phyloP scores from a whole-genome alignment of 129 eudicot genomes.

The Centaurea solstitialis region DNA sequence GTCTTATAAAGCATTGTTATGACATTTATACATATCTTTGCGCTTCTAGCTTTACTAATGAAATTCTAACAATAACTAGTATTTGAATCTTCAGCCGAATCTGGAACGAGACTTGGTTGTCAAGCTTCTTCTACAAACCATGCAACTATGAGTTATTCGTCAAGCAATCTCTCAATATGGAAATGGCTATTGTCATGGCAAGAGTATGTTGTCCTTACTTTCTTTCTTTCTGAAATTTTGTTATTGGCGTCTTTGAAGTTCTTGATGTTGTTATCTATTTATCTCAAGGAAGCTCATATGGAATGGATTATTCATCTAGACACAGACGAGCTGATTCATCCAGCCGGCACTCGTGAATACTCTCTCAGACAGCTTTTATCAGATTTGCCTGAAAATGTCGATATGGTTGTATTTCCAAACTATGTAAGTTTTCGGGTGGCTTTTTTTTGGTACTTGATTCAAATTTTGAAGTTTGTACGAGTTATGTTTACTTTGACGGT shows the following conservation, averaged over 20 bases:
- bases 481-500: neutral
- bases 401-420: slow-evolving; percentile 88
- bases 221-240: neutral
- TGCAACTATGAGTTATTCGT: slow-evolving; percentile 94
- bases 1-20: neutral
- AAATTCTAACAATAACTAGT: neutral
- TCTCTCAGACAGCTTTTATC: slow-evolving; percentile 72
- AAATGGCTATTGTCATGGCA: slow-evolving; percentile 92
- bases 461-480: neutral
- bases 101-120: slow-evolving; percentile 96
- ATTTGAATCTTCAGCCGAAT: slow-evolving; percentile 60
- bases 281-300: slow-evolving; percentile 65
- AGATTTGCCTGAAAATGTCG: slow-evolving; percentile 72
- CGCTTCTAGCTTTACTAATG: neutral
- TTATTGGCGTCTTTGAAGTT: neutral
- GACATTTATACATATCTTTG: too few species aligned
- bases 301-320: slow-evolving; percentile 97
- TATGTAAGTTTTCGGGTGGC: slow-evolving; percentile 56
- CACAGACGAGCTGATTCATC: slow-evolving; percentile 86
- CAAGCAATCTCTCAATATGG: slow-evolving; percentile 89
- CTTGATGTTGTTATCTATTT: slow-evolving; percentile 14
- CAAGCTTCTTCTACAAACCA: slow-evolving; percentile 93
- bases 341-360: slow-evolving; percentile 91
- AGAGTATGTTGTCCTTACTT: slow-evolving; percentile 47
- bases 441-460: neutral